Evolutionary conservation across 2,329 filamentous ascomycete species (phyloP).

Genomic region (Ceratocystis eucalypticola): DNA sequence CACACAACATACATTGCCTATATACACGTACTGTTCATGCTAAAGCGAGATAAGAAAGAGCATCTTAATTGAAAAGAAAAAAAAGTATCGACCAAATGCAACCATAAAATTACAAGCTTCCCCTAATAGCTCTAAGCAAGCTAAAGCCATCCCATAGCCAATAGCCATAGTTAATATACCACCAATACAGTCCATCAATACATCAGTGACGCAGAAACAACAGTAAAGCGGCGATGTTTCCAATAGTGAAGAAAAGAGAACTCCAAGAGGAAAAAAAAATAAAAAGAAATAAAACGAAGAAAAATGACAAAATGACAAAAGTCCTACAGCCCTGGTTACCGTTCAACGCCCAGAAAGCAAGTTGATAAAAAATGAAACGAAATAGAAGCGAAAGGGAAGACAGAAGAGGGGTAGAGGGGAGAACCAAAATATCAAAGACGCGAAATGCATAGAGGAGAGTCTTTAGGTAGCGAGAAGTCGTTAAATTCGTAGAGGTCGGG

Average conservation of each 20-base stretch:
- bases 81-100: neutral
- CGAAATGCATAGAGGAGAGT: neutral
- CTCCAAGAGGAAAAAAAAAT: neutral
- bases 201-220: neutral
- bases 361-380: constrained; percentile 9
- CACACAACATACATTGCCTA: no score
- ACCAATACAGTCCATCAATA: neutral
- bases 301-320: neutral
- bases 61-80: neutral
- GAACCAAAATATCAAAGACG: neutral
- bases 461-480: constrained; percentile 1
- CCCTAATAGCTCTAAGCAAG: neutral
- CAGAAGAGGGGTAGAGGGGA: neutral
- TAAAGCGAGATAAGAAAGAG: neutral
- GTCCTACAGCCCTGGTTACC: constrained; percentile 10
- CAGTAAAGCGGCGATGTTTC: neutral
- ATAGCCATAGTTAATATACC: neutral
- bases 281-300: constrained; percentile 5
- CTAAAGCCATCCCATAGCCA: neutral
- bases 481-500: constrained; percentile 1
- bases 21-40: no score
- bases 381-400: neutral
- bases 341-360: constrained; percentile 13
- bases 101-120: constrained; percentile 6
- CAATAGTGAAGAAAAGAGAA: neutral